Evolutionary conservation across 1,139 yeast genomes (phyloP), one percentile per base, ranked within the genome.

Genomic region (Zygosaccharomyces sapae): DNA sequence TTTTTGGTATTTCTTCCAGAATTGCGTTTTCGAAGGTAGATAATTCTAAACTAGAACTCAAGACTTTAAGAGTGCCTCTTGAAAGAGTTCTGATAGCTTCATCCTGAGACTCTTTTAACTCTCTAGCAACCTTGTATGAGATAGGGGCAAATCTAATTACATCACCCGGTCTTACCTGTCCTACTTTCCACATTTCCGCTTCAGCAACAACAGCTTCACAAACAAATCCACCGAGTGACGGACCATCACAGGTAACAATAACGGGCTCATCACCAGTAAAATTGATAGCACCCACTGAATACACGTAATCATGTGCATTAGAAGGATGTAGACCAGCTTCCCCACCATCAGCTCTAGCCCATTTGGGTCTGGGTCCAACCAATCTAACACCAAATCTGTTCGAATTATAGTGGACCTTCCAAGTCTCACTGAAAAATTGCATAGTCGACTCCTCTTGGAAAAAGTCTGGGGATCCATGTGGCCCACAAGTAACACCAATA

Each of bases 261-360:
- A 92, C 98, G 3, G 97, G 97, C 68, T 90, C 97, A 69, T 92
- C 97, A 69, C 98, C 98, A 27, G 97, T 90, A 65, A 92, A 92
- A 69, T 92, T 92, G 67, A 92, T 83, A 33, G 97, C 97, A 61
- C 98, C 97, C 52, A 90, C 73, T 1, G 97, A 87, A 67, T 92
- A 92, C 45, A 90, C 97, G 65, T 92, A 92, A 71, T 92, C 98
- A 65, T 90, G 97, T 41, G 96, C 92, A 69, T 92, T 92, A 13
- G 97, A 89, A 46, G 98, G 98, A 71, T 92, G 98, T 63, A 90
- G 74, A 49, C 98, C 98, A 51, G 95, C 97, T 64, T 89, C 96
- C 48, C 97, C 98, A 70, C 97, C 98, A 67, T 89, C 96, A n/a
- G 76, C 68, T 71, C 97, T 81, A 7, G 97, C 96, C 97, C 97